Evolutionary conservation across 2,329 filamentous ascomycete species (phyloP).

Genomic region (Diaporthe citriasiana): DNA sequence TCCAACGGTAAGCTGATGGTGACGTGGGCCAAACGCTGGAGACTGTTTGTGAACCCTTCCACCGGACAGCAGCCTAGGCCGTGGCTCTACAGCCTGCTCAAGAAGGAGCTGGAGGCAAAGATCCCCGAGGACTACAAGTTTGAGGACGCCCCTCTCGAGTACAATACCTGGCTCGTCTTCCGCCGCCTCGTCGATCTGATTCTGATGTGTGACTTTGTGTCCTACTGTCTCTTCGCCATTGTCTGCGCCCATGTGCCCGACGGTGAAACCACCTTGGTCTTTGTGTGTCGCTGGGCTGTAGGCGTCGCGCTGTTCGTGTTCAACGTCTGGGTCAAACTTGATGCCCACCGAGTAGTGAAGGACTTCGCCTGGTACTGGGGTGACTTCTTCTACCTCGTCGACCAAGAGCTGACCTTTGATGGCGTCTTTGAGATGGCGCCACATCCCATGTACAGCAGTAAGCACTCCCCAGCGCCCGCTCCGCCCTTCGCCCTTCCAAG

Average conservation of each 20-base stretch:
- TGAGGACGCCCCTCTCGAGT: slow-evolving; percentile 93
- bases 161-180: slow-evolving; percentile 99
- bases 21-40: slow-evolving; percentile 87
- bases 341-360: slow-evolving; percentile 97
- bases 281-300: slow-evolving; percentile 80
- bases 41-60: slow-evolving; percentile 86
- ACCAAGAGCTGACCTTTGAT: slow-evolving; percentile 97
- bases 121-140: slow-evolving; percentile 95
- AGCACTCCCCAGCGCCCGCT: slow-evolving; percentile 26
- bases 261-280: slow-evolving; percentile 79
- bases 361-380: slow-evolving; percentile 99
- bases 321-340: slow-evolving; percentile 98
- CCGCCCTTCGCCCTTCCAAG: slow-evolving; percentile 13
- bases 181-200: slow-evolving; percentile 96
- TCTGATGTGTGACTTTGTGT: slow-evolving; percentile 98
- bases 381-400: slow-evolving; percentile 98
- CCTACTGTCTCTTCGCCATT: slow-evolving; percentile 95
- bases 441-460: slow-evolving; percentile 94
- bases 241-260: slow-evolving; percentile 84
- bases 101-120: slow-evolving; percentile 93
- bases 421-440: slow-evolving; percentile 99
- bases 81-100: slow-evolving; percentile 85
- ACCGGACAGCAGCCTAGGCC: slow-evolving; percentile 88
- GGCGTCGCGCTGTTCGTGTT: slow-evolving; percentile 88
- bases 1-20: slow-evolving; percentile 90